Evolutionary conservation across 2,329 filamentous ascomycete genomes (phyloP), one percentile per base, ranked within the genome.

Genomic region (Penicillium verrucosum): DNA sequence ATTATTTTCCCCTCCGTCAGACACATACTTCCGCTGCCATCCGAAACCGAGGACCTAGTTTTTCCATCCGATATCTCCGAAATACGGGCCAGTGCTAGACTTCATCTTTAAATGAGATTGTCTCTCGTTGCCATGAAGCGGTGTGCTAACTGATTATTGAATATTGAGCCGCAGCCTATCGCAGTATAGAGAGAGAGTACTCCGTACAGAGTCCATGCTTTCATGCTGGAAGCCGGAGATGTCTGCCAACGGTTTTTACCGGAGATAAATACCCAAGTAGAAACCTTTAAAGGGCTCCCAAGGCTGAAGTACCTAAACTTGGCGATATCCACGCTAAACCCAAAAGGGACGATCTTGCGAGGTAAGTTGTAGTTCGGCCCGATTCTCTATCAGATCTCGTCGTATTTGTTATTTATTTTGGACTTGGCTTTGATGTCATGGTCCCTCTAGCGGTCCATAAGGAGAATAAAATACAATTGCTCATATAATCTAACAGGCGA

Each of bases 331-430:
- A 25, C 56, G 48, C 68, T 70, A 70, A 69, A 65, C 67, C 67
- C n/a, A 38, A 60, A 60, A 25, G 21, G 59, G 68, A 57, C 58
- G 47, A 49, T 34, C 62, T 70, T 70, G 68, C 68, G 68, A 70
- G 64, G 37, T 7, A 32, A 14, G 37, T 18, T 45, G 27, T 44
- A 40, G 18, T 54, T 58, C 57, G 56, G 60, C 30, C 60, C 60
- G 59, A 57, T 53, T 57, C 32, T 52, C 57, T 54, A 60, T 60
- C 29, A 57, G 53, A 57, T 58, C 36, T 54, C 48, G 48, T 25
- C 27, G 29, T 10, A 43, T 49, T 37, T 45, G 21, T 40, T 30
- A 32, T 8, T 14, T 7, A 21, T 10, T 51, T 34, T 48, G 53
- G 30, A 29, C 38, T 50, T 51, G 32, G 46, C 7, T 48, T 56